Evolutionary conservation across 2,329 filamentous ascomycete genomes (phyloP).

Genomic region (Apiospora marii): DNA sequence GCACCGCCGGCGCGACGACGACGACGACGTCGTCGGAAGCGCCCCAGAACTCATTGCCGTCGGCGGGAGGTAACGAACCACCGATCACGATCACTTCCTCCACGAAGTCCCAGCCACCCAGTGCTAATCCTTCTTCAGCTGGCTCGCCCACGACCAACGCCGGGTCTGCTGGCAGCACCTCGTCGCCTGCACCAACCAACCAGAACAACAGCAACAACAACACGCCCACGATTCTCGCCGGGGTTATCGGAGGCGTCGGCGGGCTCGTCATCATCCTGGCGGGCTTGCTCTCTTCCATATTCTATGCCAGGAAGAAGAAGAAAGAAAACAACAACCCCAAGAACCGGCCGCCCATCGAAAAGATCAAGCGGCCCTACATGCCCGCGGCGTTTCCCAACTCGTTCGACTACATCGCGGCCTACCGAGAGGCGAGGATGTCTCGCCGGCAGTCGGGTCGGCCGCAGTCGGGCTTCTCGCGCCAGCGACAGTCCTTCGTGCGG

Average conservation of each 20-base stretch:
- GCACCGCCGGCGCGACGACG: neutral
- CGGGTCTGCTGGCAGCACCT: neutral
- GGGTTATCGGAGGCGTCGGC: neutral
- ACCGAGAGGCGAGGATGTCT: neutral
- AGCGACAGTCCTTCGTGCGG: neutral
- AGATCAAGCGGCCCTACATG: constrained; percentile 4
- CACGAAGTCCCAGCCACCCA: neutral
- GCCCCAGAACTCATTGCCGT: neutral
- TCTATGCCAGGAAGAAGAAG: neutral
- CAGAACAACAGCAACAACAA: constrained; percentile 11
- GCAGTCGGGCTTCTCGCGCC: neutral
- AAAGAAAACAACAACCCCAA: neutral
- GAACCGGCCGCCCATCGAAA: neutral
- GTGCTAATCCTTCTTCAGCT: constrained; percentile 21
- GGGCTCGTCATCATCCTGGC: constrained; percentile 10
- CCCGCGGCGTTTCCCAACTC: neutral
- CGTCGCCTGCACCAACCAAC: constrained; percentile 19
- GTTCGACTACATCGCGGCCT: neutral
- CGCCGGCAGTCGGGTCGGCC: neutral
- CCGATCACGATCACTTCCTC: neutral
- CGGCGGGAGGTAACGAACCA: constrained; percentile 2
- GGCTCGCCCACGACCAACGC: neutral
- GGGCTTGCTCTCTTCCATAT: neutral
- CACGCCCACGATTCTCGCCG: constrained; percentile 23
- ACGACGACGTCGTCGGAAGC: neutral